These are phyloP conservation scores for Deuterostichococcus epilithicus DNA, from an alignment of 139 green algal species.

Conservation along the genomic window DNA sequence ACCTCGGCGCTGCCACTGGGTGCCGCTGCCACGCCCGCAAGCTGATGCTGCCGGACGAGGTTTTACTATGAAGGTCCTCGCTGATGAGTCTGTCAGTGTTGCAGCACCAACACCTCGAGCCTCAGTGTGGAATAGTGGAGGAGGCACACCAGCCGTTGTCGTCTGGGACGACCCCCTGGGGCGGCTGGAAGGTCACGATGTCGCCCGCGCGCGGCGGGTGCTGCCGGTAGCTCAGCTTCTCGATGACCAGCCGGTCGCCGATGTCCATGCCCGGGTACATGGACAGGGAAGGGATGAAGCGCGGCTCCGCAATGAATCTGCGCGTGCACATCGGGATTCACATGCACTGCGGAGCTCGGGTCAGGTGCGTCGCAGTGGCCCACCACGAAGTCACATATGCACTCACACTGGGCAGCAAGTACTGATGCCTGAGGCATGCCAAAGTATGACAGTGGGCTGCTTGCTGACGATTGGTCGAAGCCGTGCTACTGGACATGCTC, in stretches of 20 bases:
- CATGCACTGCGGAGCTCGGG: background rate
- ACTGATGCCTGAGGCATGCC: background rate
- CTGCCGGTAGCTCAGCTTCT: constrained; percentile 96
- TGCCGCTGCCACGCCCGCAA: too few species aligned
- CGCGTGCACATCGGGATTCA: background rate
- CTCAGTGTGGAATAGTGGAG: constrained; percentile 2
- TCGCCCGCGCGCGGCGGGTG: constrained; percentile 65
- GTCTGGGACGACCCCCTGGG: constrained; percentile 26
- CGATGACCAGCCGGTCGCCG: constrained; percentile 91
- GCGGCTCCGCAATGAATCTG: constrained; percentile 90
- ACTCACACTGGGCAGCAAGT: background rate
- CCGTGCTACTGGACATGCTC: background rate
- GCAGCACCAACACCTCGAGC: too few species aligned
- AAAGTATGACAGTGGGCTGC: background rate
- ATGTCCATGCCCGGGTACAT: constrained; percentile 98
- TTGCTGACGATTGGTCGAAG: background rate
- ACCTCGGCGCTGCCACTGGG: too few species aligned
- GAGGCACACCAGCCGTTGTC: constrained; percentile 12
- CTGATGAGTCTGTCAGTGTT: too few species aligned
- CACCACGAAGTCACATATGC: background rate
- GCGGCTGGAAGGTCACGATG: constrained; percentile 94
- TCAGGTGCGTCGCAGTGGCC: background rate
- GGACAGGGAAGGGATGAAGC: constrained; percentile 97
- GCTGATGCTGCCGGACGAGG: too few species aligned
- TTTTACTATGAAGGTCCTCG: too few species aligned